Evolutionary conservation across 2,329 filamentous ascomycete genomes (phyloP), one percentile per base, ranked within the genome.

Genomic region (Neofusicoccum laricinum): DNA sequence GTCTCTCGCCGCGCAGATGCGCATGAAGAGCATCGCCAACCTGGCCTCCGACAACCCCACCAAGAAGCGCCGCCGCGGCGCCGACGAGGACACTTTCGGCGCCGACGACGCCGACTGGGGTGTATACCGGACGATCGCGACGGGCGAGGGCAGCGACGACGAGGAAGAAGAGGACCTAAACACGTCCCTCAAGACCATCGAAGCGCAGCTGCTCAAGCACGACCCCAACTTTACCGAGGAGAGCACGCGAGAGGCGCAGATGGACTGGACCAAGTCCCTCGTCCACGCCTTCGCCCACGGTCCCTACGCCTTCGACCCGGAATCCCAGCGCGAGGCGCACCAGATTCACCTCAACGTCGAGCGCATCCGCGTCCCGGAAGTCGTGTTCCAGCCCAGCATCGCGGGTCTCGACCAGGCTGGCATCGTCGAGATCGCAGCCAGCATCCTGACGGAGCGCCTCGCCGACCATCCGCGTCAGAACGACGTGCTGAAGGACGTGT

Each of bases 101-200:
- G 93, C 93, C 57, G 94, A 99, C 76, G 95, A 99, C 73, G 93
- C 96, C 64, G 95, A 99, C 76, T 99, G 95, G 95, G 92, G 92
- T 65, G 92, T 99, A 14, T 99, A 99, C 78, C 89, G 95, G 61
- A 92, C 92, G 45, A 96, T 98, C 64, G 91, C 92, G 1, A 92
- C 91, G 0, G 93, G 92, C 58, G 90, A 90, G 61, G 70, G 84
- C 69, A 92, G 90, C 72, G 92, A 95, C 67, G 93, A 97, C 69
- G 93, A 96, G 58, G 93, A 96, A 74, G 94, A 98, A 74, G 91
- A 94, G 76, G 94, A 98, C 71, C 85, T 97, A 0, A 85, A 86
- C 64, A 86, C 84, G 4, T 86, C 84, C 64, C 85, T 99, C 50
- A 91, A 91, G 73, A 82, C 81, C 1, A 86, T 97, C 12, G 95